Percentiles rank a stretch among this genome's conserved stretches.
Conservation (phyloP, 176 grass and related monocot genomes). For the Carex parvula region DNA sequence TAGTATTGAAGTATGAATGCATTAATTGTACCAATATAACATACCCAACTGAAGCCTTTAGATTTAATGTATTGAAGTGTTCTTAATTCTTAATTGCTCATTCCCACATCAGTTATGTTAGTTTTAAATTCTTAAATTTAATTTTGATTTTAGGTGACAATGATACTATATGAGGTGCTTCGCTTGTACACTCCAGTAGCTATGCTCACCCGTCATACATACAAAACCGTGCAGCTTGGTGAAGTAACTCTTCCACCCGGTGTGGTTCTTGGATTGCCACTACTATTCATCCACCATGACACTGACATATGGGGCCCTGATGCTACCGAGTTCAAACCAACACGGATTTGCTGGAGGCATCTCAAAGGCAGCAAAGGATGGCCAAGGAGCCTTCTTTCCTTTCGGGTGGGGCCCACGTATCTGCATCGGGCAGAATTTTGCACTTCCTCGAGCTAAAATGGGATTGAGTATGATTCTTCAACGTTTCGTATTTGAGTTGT, state of each 20-base stretch:
- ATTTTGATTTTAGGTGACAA: constrained; percentile 35
- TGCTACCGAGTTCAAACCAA: constrained; percentile 11
- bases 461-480: constrained; percentile 34
- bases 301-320: constrained; percentile 17
- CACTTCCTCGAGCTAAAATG: constrained; percentile 34
- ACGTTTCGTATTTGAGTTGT: constrained; percentile 28
- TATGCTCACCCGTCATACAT: constrained; percentile 4
- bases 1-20: too few relatives aligned
- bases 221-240: constrained; percentile 22
- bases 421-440: constrained; percentile 39
- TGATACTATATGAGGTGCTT: constrained; percentile 63
- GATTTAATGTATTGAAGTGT: background rate
- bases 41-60: background rate
- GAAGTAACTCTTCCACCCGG: constrained; percentile 24
- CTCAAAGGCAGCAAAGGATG: constrained; percentile 27
- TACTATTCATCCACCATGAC: constrained; percentile 30
- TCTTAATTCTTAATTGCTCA: background rate
- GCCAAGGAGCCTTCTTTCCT: constrained; percentile 30
- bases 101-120: background rate
- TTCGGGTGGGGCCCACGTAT: constrained; percentile 32
- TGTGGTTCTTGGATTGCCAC: constrained; percentile 10
- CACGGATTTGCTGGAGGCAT: background rate
- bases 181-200: constrained; percentile 39
- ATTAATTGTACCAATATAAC: too few relatives aligned
- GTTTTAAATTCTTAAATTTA: background rate